phyloP scores from a whole-genome alignment of 208 protist species.

The Leishmania gerbilli region DNA sequence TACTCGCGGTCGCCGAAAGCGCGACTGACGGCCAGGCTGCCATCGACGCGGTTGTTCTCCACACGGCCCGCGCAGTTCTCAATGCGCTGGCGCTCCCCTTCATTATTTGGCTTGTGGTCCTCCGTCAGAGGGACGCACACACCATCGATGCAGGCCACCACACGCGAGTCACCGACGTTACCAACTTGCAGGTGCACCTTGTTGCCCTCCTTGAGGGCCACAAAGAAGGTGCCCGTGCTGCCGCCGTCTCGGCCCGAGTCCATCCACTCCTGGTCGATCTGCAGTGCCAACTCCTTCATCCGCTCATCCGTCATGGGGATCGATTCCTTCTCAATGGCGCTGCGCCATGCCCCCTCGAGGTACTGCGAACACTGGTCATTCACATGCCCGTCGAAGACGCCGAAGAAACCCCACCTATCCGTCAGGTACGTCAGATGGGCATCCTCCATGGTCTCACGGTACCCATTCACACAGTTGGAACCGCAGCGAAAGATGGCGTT shows the following conservation, averaged over 20 bases:
- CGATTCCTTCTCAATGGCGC: conserved; percentile 57
- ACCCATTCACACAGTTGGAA: conserved; percentile 90
- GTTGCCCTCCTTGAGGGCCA: conserved; percentile 71
- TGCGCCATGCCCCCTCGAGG: conserved; percentile 76
- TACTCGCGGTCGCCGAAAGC: conserved; percentile 95
- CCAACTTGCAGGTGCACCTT: conserved; percentile 87
- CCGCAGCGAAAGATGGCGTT: conserved; percentile 89
- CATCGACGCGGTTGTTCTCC: conserved; percentile 92
- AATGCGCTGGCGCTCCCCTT: conserved; percentile 86
- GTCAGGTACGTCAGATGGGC: conserved; percentile 83
- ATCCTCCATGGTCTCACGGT: conserved; percentile 92
- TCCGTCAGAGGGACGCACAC: conserved; percentile 85
- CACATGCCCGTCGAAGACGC: conserved; percentile 91
- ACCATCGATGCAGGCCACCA: conserved; percentile 87
- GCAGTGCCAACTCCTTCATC: conserved; percentile 81
- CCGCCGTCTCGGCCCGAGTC: conserved; percentile 68
- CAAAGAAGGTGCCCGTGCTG: conserved; percentile 91
- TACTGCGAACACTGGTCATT: conserved; percentile 87
- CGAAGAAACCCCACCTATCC: conserved; percentile 89
- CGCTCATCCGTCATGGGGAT: conserved; percentile 84
- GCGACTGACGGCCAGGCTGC: conserved; percentile 92
- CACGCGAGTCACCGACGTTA: conserved; percentile 93
- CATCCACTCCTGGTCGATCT: conserved; percentile 88
- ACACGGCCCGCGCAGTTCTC: conserved; percentile 91
- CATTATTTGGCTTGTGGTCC: conserved; percentile 95